Base-by-base conservation (phyloP, 257 asterid genomes). In the Rauvolfia tetraphylla region DNA sequence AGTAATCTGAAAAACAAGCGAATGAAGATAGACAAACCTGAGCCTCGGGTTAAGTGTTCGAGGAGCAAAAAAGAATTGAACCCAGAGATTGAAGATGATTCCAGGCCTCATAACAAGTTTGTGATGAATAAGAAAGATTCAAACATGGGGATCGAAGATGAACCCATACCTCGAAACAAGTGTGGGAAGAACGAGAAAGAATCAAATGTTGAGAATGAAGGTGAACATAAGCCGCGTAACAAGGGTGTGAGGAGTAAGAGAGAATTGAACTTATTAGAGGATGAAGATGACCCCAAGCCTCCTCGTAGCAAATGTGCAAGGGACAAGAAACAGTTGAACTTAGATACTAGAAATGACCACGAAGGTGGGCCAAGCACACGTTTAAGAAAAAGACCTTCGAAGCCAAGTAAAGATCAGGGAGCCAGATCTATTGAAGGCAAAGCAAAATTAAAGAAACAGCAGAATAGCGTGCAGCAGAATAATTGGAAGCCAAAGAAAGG, bases 351-450 rank as follows among this genome's bases (percentile, higher is more conserved):
- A 36, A 56, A 54, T 12, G 94, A 90, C 77, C 78, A 49, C 44
- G 96, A 88, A 72, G 99, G 96, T 33, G 95, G 97, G 79, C 96
- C 96, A 31, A 91, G 96, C 87, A 88, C 96, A 5, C 98, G 99
- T 39, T 89, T 93, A 70, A 87, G 99, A 80, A 90, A 84, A 83
- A 84, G 99, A 81, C 65, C 84, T 42, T 75, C 81, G 73, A 90
- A 86, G 77, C 85, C 88, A 23, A 17, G 71, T 77, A 86, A 83
- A 56, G 89, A 72, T 62, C 75, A 76, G 22, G 89, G 78, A 20
- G 72, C 88, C 61, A 86, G 78, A 76, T 69, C 36, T 49, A 48
- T 74, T 71, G 81, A 85, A 84, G 66, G 74, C 66, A 91, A 86
- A 76, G 63, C 88, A 38, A 75, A 59, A 36, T 61, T 42, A 33